These are phyloP conservation scores for Coniochaeta sp. DNA, from an alignment of 2,329 filamentous ascomycete species.

Conservation along the genomic window DNA sequence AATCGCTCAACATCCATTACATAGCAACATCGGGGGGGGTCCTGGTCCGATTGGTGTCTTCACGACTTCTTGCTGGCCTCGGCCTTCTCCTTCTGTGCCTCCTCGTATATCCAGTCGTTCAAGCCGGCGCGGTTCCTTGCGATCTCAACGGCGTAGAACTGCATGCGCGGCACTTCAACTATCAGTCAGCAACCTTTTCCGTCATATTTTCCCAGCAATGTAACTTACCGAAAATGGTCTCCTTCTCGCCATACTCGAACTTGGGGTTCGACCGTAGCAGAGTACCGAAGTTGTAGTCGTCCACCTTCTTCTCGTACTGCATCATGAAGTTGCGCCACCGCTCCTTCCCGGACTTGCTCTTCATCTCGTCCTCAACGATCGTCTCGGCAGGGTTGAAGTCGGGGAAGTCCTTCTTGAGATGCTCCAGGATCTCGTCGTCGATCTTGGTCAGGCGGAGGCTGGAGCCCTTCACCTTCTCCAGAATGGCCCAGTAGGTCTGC, in stretches of 20 bases:
- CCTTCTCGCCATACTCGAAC: slow-evolving; percentile 78
- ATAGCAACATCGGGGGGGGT: too few species aligned
- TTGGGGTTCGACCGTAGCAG: slow-evolving; percentile 76
- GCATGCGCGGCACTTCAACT: slow-evolving; percentile 43
- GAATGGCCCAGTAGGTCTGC: slow-evolving; percentile 93
- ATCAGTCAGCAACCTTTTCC: slow-evolving; percentile 5
- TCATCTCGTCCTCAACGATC: slow-evolving; percentile 91
- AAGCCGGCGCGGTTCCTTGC: slow-evolving; percentile 71
- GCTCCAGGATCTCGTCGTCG: slow-evolving; percentile 89
- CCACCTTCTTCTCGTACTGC: slow-evolving; percentile 87
- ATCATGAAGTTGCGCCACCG: slow-evolving; percentile 93
- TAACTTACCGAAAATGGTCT: slow-evolving; percentile 78
- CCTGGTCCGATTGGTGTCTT: background rate
- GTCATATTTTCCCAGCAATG: too few species aligned
- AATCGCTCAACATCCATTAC: background rate
- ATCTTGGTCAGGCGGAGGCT: slow-evolving; percentile 83
- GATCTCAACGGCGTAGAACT: slow-evolving; percentile 49
- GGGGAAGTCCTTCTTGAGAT: slow-evolving; percentile 82
- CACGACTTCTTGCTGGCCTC: slow-evolving; percentile 15
- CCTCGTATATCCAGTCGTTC: slow-evolving; percentile 96
- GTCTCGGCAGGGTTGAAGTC: slow-evolving; percentile 79
- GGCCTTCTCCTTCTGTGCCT: slow-evolving; percentile 57
- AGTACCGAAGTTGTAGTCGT: slow-evolving; percentile 97
- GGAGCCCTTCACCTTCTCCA: slow-evolving; percentile 87
- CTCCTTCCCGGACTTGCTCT: slow-evolving; percentile 93